phyloP scores from a whole-genome alignment of 495 filamentous ascomycete species.

The Podospora appendiculata region DNA sequence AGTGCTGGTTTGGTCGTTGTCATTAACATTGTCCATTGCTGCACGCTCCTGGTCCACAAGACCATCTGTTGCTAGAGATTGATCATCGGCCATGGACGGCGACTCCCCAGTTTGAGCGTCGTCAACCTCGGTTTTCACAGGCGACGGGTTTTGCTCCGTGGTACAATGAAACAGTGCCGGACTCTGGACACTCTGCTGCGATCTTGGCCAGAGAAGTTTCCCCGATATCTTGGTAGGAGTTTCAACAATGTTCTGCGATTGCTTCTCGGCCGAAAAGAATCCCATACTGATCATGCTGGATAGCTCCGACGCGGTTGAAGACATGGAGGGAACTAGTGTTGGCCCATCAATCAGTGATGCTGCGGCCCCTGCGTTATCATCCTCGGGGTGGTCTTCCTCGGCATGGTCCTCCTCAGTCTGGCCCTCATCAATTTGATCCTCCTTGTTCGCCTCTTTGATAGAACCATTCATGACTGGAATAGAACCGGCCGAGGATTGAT shows the following conservation, averaged over 20 bases:
- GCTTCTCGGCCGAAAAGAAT: constrained; percentile 12
- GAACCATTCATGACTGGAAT: too few species aligned
- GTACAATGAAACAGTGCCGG: not conserved
- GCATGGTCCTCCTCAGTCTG: too few species aligned
- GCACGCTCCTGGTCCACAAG: not conserved
- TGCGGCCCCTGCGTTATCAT: not conserved
- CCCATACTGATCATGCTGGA: constrained; percentile 6
- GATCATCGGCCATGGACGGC: not conserved
- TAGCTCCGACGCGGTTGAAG: not conserved
- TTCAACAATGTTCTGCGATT: constrained; percentile 4
- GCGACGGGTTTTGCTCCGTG: not conserved
- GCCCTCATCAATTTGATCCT: too few species aligned
- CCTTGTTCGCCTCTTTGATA: too few species aligned
- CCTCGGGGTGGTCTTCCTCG: not conserved
- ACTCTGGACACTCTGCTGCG: not conserved
- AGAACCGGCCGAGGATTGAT: too few species aligned
- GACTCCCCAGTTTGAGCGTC: too few species aligned
- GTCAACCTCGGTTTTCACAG: not conserved
- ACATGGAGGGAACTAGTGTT: constrained; percentile 5
- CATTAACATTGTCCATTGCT: not conserved
- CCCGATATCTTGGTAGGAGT: constrained; percentile 2
- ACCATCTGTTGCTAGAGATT: not conserved
- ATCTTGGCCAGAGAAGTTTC: constrained; percentile 20
- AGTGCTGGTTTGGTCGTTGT: not conserved
- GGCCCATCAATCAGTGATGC: constrained; percentile 14